Evolutionary conservation across 2,329 filamentous ascomycete species (phyloP).

Genomic region (Diaporthe velutina): DNA sequence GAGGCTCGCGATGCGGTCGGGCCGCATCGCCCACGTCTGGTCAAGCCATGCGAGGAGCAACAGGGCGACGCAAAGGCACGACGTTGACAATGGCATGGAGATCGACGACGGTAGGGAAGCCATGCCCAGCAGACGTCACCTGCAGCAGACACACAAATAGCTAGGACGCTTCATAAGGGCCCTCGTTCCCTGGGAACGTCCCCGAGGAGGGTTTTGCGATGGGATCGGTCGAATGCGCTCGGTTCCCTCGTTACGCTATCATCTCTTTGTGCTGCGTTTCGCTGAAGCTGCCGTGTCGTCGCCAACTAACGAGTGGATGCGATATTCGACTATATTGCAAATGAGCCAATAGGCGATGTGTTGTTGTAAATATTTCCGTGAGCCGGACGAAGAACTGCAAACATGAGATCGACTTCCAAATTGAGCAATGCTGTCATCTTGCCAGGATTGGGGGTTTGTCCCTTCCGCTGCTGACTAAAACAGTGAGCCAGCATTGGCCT

Average conservation of each 20-base stretch:
- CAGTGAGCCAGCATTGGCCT: background rate
- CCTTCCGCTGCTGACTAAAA: slow-evolving; percentile 16
- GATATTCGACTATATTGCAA: background rate
- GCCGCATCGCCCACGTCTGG: slow-evolving; percentile 63
- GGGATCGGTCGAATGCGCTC: slow-evolving; percentile 3
- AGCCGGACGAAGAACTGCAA: background rate
- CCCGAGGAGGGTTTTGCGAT: slow-evolving; percentile 11
- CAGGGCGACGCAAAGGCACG: slow-evolving; percentile 42
- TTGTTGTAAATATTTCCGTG: background rate
- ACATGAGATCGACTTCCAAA: slow-evolving; percentile 10
- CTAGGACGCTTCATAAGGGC: slow-evolving; percentile 36
- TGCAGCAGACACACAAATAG: slow-evolving; percentile 45
- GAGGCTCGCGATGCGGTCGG: slow-evolving; percentile 66
- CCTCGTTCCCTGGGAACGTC: slow-evolving; percentile 23
- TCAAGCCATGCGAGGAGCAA: slow-evolving; percentile 57
- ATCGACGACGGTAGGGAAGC: slow-evolving; percentile 33
- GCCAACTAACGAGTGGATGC: background rate
- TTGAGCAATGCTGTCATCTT: slow-evolving; percentile 41
- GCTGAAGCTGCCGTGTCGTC: background rate
- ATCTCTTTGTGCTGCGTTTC: background rate
- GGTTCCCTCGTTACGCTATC: slow-evolving; percentile 7
- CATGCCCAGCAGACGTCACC: slow-evolving; percentile 57
- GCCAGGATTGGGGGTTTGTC: slow-evolving; percentile 2
- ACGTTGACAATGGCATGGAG: slow-evolving; percentile 21
- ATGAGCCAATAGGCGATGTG: background rate